Evolutionary conservation across 306 rosid species (phyloP).

Genomic region (Trifolium dubium): DNA sequence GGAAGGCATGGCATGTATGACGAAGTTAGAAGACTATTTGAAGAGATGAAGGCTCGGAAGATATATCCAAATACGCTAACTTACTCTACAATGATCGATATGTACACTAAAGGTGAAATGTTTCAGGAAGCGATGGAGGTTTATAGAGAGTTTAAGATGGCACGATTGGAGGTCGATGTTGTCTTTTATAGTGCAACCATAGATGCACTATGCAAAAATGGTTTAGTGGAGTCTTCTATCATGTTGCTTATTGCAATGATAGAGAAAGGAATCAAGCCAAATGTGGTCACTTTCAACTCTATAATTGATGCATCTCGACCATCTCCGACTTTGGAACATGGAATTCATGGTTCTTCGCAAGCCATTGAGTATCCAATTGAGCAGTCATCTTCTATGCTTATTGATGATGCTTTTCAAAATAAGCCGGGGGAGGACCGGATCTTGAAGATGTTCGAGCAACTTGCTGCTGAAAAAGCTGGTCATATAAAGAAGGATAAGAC

Average conservation of each 20-base stretch:
- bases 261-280: slow-evolving; percentile 78
- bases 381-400: slow-evolving; percentile 37
- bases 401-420: slow-evolving; percentile 18
- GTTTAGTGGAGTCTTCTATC: slow-evolving; percentile 63
- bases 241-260: slow-evolving; percentile 90
- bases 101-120: slow-evolving; percentile 80
- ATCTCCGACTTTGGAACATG: slow-evolving; percentile 45
- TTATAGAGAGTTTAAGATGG: slow-evolving; percentile 67
- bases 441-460: slow-evolving; percentile 52
- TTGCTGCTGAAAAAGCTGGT: slow-evolving; percentile 67
- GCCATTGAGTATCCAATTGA: slow-evolving; percentile 16
- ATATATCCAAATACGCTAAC: slow-evolving; percentile 70
- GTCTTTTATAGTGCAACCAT: slow-evolving; percentile 86
- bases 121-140: slow-evolving; percentile 71
- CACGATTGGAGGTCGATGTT: slow-evolving; percentile 81
- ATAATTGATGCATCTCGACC: slow-evolving; percentile 77
- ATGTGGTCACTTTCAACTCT: slow-evolving; percentile 89
- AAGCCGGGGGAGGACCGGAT: slow-evolving; percentile 38
- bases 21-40: slow-evolving; percentile 60
- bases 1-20: slow-evolving; percentile 78
- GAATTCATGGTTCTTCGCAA: slow-evolving; percentile 37
- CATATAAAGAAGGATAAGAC: slow-evolving; percentile 46
- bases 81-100: slow-evolving; percentile 83
- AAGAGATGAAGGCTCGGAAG: slow-evolving; percentile 65
- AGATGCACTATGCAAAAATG: slow-evolving; percentile 83